Evolutionary conservation across 2,329 filamentous ascomycete genomes (phyloP).

Genomic region (Colletotrichum sp.): DNA sequence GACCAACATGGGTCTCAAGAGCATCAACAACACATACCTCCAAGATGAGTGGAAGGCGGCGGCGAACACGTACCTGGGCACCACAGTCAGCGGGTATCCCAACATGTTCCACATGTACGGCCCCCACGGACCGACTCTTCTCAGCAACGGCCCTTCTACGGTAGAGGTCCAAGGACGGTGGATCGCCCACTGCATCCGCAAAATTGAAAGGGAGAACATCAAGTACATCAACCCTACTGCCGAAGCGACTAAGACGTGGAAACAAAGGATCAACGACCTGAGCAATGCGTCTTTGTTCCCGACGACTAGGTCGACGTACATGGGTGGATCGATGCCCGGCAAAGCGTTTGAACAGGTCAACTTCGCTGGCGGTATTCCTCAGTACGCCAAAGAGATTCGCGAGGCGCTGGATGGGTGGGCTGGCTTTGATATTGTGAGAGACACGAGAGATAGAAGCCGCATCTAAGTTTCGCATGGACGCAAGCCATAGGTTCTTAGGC

Average conservation of each 20-base stretch:
- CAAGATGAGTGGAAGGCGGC: slow-evolving; percentile 47
- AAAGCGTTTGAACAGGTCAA: slow-evolving; percentile 39
- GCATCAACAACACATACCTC: slow-evolving; percentile 41
- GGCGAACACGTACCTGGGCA: slow-evolving; percentile 50
- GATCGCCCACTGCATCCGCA: slow-evolving; percentile 55
- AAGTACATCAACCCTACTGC: slow-evolving; percentile 55
- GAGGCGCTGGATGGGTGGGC: slow-evolving; percentile 37
- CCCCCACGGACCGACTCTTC: slow-evolving; percentile 59
- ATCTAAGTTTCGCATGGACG: not conserved
- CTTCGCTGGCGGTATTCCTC: slow-evolving; percentile 47
- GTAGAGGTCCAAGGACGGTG: slow-evolving; percentile 63
- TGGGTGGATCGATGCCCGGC: slow-evolving; percentile 60
- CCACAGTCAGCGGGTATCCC: slow-evolving; percentile 47
- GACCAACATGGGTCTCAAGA: slow-evolving; percentile 49
- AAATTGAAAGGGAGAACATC: slow-evolving; percentile 50
- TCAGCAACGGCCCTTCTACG: slow-evolving; percentile 60
- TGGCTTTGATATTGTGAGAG: slow-evolving; percentile 36
- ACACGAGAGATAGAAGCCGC: not conserved
- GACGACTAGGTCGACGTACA: slow-evolving; percentile 55
- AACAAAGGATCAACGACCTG: slow-evolving; percentile 50
- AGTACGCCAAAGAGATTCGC: slow-evolving; percentile 37
- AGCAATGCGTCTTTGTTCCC: slow-evolving; percentile 54
- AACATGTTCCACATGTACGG: slow-evolving; percentile 62
- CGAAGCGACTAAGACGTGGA: slow-evolving; percentile 54
- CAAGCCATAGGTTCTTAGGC: not conserved